These are phyloP conservation scores for Fonsecaea monophora DNA, from an alignment of 2,329 filamentous ascomycete species.

Conservation along the genomic window DNA sequence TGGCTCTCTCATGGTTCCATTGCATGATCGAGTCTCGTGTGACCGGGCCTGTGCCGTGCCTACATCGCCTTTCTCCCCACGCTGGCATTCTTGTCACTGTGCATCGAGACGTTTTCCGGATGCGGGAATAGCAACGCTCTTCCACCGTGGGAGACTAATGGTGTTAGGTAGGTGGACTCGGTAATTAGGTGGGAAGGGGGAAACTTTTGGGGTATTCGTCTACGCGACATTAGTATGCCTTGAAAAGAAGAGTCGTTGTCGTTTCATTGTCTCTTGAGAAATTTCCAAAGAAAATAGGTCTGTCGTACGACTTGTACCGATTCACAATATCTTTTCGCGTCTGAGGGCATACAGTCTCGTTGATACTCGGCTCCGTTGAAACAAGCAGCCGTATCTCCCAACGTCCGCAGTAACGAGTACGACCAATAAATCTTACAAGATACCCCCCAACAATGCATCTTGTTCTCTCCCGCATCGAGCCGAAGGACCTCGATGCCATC, in stretches of 20 bases:
- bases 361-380: not conserved
- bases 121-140: no score
- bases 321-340: not conserved
- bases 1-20: no score
- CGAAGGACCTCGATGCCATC: slow-evolving; percentile 27
- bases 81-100: no score
- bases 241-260: no score
- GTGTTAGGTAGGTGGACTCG: no score
- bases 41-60: no score
- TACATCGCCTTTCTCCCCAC: no score
- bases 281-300: not conserved
- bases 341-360: not conserved
- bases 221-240: not conserved
- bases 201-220: not conserved
- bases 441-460: slow-evolving; percentile 22
- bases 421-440: not conserved
- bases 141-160: no score
- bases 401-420: not conserved
- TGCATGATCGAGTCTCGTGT: no score
- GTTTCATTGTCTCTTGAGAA: not conserved
- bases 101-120: no score
- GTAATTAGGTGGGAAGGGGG: no score
- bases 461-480: slow-evolving; percentile 29
- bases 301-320: not conserved
- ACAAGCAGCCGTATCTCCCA: not conserved